phyloP scores from a whole-genome alignment of 805 yeast genomes.

The Schizosaccharomyces osmophilus region DNA sequence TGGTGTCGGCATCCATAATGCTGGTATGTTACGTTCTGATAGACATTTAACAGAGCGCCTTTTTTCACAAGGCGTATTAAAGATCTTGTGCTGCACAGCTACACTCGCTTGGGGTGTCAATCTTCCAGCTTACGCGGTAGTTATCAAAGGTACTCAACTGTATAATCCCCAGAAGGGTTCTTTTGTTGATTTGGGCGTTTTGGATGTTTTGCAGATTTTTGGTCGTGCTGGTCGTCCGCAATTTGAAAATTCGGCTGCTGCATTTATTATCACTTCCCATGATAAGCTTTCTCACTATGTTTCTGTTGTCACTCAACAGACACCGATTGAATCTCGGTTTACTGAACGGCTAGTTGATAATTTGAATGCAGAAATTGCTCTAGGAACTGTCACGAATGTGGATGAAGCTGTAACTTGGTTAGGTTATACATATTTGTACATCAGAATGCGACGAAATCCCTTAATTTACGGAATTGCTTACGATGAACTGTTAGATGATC shows the following conservation, averaged over 20 bases:
- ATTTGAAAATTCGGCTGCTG: slow-evolving; percentile 75
- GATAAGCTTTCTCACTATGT: slow-evolving; percentile 73
- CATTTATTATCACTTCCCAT: slow-evolving; percentile 61
- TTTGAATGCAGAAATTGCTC: slow-evolving; percentile 81
- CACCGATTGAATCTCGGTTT: slow-evolving; percentile 77
- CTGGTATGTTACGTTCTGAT: slow-evolving; percentile 84
- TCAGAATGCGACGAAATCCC: slow-evolving; percentile 85
- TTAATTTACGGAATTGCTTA: slow-evolving; percentile 76
- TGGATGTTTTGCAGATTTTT: slow-evolving; percentile 91
- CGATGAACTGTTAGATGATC: slow-evolving; percentile 66
- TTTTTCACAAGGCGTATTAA: slow-evolving; percentile 65
- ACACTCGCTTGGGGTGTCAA: slow-evolving; percentile 99
- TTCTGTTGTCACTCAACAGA: slow-evolving; percentile 75
- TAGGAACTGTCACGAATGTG: slow-evolving; percentile 83
- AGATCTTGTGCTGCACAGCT: slow-evolving; percentile 83
- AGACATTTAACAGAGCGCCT: slow-evolving; percentile 71
- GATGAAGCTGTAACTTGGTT: slow-evolving; percentile 93
- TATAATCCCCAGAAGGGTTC: slow-evolving; percentile 92
- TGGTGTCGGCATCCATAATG: slow-evolving; percentile 91
- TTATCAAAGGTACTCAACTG: slow-evolving; percentile 87
- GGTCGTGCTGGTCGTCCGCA: slow-evolving; percentile 99
- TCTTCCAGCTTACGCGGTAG: slow-evolving; percentile 91
- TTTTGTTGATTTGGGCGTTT: slow-evolving; percentile 71
- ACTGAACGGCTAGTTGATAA: slow-evolving; percentile 65
- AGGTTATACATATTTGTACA: slow-evolving; percentile 88